Evolutionary conservation across 2,329 filamentous ascomycete genomes (phyloP), one percentile per base, ranked within the genome.

Genomic region (Arachnomyces sp.): DNA sequence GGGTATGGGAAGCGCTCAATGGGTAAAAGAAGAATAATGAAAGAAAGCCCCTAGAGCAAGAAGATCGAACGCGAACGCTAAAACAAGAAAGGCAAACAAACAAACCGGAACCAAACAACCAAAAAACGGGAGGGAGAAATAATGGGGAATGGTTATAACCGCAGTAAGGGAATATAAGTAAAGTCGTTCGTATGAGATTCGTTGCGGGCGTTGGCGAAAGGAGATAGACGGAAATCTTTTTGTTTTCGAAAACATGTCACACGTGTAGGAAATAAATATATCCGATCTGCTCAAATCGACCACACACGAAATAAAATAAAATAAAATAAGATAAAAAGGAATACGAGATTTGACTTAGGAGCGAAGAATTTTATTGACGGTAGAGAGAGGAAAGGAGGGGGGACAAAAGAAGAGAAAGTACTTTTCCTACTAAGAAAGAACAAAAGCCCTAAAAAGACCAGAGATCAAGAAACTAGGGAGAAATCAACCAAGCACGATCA

Each of bases 341-440:
- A 34, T 52, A 29, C 11, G 25, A 36, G 15, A 41, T 36, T 25
- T 25, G 21, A 25, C 21, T 25, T 25, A 25, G 21, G 21, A 25
- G 21, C 21, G 21, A 25, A 25, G 21, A 25, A 25, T 25, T 25
- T 25, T 25, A 25, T 25, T 25, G 21, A 25, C 42, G 45, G 44
- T 39, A 43, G 16, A 14, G 47, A 49, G 36, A 41, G 49, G 50
- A 48, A 51, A 36, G 46, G 44, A 55, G 43, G 49, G 44, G 48
- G 47, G 46, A 43, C 31, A 42, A 50, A 41, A 52, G 44, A 44
- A 38, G 41, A 48, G 46, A 48, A 43, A 47, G 46, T 44, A 50
- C 44, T 46, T 36, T 39, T 45, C 36, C 44, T 44, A 48, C 45
- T 45, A 45, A 49, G 44, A 38, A 43, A 44, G 28, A 39, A 50